Percentiles rank a stretch among this genome's conserved stretches.
phyloP scores from a whole-genome alignment of 2,329 filamentous ascomycete species.

The Westerdykella aurantiaca region DNA sequence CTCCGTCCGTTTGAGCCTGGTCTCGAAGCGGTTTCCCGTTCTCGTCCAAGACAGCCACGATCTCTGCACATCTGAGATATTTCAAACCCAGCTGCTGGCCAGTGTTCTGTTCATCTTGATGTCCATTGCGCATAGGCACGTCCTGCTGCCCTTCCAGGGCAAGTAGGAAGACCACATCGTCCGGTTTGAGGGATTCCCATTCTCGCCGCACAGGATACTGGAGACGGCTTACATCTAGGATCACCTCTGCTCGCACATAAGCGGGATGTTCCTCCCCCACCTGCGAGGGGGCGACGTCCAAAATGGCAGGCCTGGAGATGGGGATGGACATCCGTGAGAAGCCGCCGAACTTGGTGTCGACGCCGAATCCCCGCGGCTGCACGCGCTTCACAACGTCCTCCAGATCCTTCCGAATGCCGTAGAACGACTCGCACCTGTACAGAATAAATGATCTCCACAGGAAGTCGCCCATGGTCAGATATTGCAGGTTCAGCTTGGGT shows the following conservation, averaged over 20 bases:
- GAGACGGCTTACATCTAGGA: constrained; percentile 75
- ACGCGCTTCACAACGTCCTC: constrained; percentile 75
- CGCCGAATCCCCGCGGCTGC: constrained; percentile 63
- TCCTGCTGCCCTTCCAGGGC: constrained; percentile 60
- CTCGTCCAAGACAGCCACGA: constrained; percentile 81
- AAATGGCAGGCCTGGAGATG: constrained; percentile 76
- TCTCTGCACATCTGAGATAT: constrained; percentile 72
- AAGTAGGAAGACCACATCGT: constrained; percentile 85
- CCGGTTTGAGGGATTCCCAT: constrained; percentile 81
- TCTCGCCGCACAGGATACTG: constrained; percentile 70
- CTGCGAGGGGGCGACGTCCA: constrained; percentile 75
- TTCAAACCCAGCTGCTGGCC: constrained; percentile 62
- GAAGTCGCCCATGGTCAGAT: constrained; percentile 90
- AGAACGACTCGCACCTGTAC: constrained; percentile 87
- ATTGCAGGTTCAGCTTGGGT: constrained; percentile 92
- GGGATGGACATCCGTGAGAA: constrained; percentile 89
- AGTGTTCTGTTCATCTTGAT: constrained; percentile 39
- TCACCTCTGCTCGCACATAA: constrained; percentile 77
- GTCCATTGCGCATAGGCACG: constrained; percentile 51
- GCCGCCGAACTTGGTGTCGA: constrained; percentile 66
- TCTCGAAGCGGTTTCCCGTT: constrained; percentile 70
- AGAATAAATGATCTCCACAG: constrained; percentile 90
- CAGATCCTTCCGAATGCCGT: constrained; percentile 86
- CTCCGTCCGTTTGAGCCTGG: constrained; percentile 57
- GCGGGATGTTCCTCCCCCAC: constrained; percentile 83